Base-by-base conservation (phyloP, 257 asterid species). In the Fraxinus pennsylvanica region DNA sequence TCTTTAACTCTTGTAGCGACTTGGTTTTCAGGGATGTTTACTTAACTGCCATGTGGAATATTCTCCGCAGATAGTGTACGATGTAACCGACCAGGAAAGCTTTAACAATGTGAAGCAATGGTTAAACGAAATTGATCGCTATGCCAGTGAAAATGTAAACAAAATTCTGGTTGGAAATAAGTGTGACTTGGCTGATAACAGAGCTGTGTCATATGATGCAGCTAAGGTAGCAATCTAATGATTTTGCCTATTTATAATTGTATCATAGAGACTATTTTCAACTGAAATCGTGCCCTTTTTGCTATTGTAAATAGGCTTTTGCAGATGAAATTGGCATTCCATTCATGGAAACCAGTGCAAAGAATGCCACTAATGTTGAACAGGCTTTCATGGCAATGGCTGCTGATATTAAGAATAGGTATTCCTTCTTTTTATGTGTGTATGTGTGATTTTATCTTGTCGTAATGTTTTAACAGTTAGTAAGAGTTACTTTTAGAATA, bases 321-420 rank as follows among this genome's bases (percentile, higher is more conserved):
- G 98, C 98, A 1, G 97, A 94, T 79, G 97, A 94, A 81, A 90
- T 91, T 6, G 98, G 98, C 71, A 94, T 94, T 83, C 98, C 98
- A 36, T 92, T 92, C 85, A 74, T 94, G 98, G 98, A 92, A 87
- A 91, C 98, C 41, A 94, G 98, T 91, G 97, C 98, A 35, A 94
- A 92, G 78, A 84, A 86, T 87, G 96, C 98, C 68, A 89, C 90
- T 38, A 94, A 92, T 5, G 97, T 94, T 5, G 98, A 94, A 79
- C 89, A 92, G 79, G 96, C 97, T 86, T 94, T 94, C 88, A 94
- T 92, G 98, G 96, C 96, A 19, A 94, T 94, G 98, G 80, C 98
- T 76, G 92, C 90, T 82, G 90, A 89, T 76, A 90, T 92, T 63
- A 94, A 94, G 87, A 91, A 81, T 45, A 92, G 92, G 98, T 94